Base-by-base conservation (phyloP, 2,329 filamentous ascomycete genomes). In the Fusarium concolor region DNA sequence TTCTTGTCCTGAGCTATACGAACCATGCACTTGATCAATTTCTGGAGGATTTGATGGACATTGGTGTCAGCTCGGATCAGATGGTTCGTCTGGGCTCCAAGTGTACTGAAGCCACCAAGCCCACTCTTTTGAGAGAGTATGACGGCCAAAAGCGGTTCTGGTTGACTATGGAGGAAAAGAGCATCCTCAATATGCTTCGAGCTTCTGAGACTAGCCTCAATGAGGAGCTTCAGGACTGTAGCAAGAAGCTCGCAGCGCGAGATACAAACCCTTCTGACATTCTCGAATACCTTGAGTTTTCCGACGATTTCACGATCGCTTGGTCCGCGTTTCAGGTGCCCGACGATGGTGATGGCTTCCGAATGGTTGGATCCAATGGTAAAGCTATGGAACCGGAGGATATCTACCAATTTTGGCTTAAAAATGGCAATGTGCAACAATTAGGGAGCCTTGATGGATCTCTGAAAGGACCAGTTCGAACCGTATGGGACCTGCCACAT, bases 21-120 rank as follows among this genome's bases (percentile, higher is more conserved):
- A 91, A 92, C 52, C 89, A 91, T 66, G 88, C 89, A 0, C 76
- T 90, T 0, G 87, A 91, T 52, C 83, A 93, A 74, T 89, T 92
- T 45, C 75, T 92, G 0, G 86, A 89, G 61, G 90, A 93, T 39
- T 75, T 92, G 1, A 77, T 88, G 5, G 79, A 87, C 2, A 85
- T 88, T 31, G 89, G 88, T 0, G 87, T 93, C 9, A 69, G 80
- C 0, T 2, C 66, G 0, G 44, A 72, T 0, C 37, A 70, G 0
- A 90, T 93, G 56, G 84, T 91, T 1, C 84, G 91, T 0, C 79
- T 93, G 0, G 91, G 91, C 0, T 84, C 84, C 0, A 91, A 91
- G 62, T 85, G 72, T 0, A 87, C 84, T 0, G 26, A 71, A 0
- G 74, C 76, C 6, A 92, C 88, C 0, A 77, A 79, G 3, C 49